A percentile compares a stretch with the other conserved stretches of the same genome.
These are phyloP conservation scores for Solanum hybrid DNA, from an alignment of 305 asterid species.

Conservation along the genomic window DNA sequence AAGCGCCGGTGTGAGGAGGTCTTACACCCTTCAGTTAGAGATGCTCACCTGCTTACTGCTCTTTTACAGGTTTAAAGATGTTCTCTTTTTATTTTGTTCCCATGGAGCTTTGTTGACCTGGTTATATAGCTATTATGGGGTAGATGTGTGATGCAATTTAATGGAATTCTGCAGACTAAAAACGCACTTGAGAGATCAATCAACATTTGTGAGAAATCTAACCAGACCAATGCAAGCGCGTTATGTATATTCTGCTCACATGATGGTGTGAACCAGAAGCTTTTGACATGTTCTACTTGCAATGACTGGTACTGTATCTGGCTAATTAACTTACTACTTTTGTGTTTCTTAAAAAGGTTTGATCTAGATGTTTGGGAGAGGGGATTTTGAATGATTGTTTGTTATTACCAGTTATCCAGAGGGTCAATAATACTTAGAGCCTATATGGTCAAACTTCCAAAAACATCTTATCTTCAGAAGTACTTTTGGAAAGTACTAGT, in stretches of 20 bases:
- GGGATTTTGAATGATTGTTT: neutral
- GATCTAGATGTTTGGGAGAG: neutral
- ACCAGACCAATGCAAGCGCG: conserved; percentile 15
- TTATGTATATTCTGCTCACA: conserved; percentile 40
- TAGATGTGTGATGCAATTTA: neutral
- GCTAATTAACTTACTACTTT: neutral
- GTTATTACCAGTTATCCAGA: neutral
- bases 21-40: conserved; percentile 36
- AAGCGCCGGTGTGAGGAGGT: conserved; percentile 39
- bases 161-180: conserved; percentile 42
- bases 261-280: conserved; percentile 31
- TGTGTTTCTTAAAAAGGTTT: neutral
- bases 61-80: conserved; percentile 45
- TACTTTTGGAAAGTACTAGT: neutral
- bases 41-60: conserved; percentile 30
- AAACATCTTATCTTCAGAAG: neutral
- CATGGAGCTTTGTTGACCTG: neutral
- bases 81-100: conserved; percentile 4
- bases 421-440: neutral
- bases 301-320: conserved; percentile 42
- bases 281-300: conserved; percentile 60
- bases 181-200: conserved; percentile 45
- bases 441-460: neutral
- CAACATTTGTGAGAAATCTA: conserved; percentile 31
- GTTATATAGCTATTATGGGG: neutral